Evolutionary conservation across 225 moss, liverwort and hornwort genomes (phyloP).

Genomic region (Physcomitrellopsis africana): DNA sequence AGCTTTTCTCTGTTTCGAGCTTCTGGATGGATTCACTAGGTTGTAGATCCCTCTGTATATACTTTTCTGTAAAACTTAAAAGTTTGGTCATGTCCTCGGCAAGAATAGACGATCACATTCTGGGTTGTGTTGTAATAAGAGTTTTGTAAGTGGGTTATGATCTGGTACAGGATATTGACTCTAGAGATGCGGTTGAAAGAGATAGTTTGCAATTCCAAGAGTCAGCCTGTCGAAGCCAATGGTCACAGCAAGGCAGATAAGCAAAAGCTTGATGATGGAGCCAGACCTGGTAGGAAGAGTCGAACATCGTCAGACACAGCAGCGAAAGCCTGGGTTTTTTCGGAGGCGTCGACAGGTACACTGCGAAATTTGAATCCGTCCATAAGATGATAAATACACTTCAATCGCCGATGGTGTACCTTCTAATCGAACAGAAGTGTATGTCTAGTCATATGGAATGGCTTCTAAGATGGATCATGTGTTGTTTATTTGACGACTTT

Average conservation of each 20-base stretch:
- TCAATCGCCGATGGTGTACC: background rate
- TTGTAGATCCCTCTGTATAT: constrained; percentile 12
- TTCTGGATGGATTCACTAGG: constrained; percentile 21
- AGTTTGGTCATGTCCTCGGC: constrained; percentile 6
- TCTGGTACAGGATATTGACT: constrained; percentile 58
- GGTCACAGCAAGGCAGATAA: constrained; percentile 38
- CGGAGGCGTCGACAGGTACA: constrained; percentile 55
- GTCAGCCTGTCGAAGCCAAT: constrained; percentile 34
- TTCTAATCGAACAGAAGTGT: background rate
- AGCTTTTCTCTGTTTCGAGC: constrained; percentile 15
- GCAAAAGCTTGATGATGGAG: constrained; percentile 30
- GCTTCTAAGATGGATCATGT: background rate
- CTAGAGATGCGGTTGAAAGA: constrained; percentile 64
- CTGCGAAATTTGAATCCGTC: background rate
- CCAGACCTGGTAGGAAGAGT: constrained; percentile 43
- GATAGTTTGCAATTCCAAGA: constrained; percentile 49
- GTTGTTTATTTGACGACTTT: too few species aligned
- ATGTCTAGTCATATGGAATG: constrained; percentile 5
- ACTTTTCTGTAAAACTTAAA: constrained; percentile 2
- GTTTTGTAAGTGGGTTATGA: constrained; percentile 47
- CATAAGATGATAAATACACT: background rate
- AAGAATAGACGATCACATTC: constrained; percentile 1
- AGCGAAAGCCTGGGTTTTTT: constrained; percentile 50
- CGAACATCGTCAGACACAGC: constrained; percentile 35
- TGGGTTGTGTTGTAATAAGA: constrained; percentile 46